These are phyloP conservation scores for Geosmithia flava DNA, from an alignment of 2,329 filamentous ascomycete genomes.

Conservation along the genomic window DNA sequence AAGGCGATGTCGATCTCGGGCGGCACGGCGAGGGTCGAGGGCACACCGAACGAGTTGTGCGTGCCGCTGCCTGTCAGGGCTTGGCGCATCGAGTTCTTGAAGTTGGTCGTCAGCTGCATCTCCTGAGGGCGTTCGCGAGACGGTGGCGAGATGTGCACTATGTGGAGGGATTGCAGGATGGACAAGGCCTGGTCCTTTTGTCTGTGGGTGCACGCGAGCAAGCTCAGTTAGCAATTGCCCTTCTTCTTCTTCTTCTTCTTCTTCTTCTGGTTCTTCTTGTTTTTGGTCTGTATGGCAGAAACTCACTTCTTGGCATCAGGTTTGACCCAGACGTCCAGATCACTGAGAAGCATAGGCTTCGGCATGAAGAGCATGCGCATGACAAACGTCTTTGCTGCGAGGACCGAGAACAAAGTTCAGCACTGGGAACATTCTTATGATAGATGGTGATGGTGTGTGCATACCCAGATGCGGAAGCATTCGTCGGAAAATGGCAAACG, in stretches of 20 bases:
- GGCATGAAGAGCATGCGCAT: constrained; percentile 93
- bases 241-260: too few relatives aligned
- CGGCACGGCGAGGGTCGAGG: constrained; percentile 52
- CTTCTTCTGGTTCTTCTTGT: background rate
- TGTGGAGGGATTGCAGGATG: constrained; percentile 75
- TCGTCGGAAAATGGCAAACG: constrained; percentile 89
- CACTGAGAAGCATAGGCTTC: constrained; percentile 61
- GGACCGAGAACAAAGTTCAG: background rate
- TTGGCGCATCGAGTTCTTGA: constrained; percentile 70
- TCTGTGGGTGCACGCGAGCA: constrained; percentile 22
- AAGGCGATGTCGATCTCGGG: constrained; percentile 55
- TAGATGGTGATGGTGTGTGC: constrained; percentile 8
- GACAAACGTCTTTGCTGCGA: constrained; percentile 78
- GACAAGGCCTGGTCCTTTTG: constrained; percentile 76
- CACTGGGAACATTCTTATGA: background rate
- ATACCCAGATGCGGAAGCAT: constrained; percentile 87
- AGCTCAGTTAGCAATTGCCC: background rate
- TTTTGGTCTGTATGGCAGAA: too few relatives aligned
- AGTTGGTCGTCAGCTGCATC: constrained; percentile 69
- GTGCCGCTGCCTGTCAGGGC: constrained; percentile 79
- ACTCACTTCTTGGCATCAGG: constrained; percentile 36
- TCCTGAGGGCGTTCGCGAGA: constrained; percentile 54
- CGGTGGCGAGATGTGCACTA: constrained; percentile 54
- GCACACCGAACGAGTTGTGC: constrained; percentile 83
- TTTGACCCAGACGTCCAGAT: constrained; percentile 79